A percentile compares a stretch with the other conserved stretches of the same genome.
These are phyloP conservation scores for Lepidium aucheri DNA, from an alignment of 345 rosid genomes.

Conservation along the genomic window DNA sequence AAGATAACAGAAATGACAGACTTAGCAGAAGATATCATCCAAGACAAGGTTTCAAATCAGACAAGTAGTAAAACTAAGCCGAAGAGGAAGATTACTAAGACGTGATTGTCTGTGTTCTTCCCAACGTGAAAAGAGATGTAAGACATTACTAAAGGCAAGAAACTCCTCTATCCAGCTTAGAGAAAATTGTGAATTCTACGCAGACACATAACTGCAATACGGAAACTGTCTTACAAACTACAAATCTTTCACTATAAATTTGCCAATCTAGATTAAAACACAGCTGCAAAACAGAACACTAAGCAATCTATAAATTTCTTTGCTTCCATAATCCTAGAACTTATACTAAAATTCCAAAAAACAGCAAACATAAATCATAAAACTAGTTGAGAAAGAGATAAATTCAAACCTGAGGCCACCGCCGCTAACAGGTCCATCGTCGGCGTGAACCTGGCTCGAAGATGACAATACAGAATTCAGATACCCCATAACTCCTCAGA, in stretches of 20 bases:
- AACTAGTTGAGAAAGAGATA: neutral
- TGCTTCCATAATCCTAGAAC: neutral
- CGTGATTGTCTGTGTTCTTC: neutral
- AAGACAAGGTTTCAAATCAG: neutral
- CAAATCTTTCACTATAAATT: neutral
- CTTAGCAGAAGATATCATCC: neutral
- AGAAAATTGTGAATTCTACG: neutral
- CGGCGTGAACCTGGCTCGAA: conserved; percentile 66
- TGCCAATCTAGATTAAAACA: neutral
- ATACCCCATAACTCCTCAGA: conserved; percentile 50
- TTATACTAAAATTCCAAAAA: neutral
- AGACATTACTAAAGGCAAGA: neutral
- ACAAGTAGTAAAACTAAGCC: neutral
- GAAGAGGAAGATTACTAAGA: neutral
- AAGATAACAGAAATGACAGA: neutral
- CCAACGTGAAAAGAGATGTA: neutral
- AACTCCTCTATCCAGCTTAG: neutral
- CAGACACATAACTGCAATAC: neutral
- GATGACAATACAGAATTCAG: conserved; percentile 68
- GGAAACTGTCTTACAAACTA: neutral
- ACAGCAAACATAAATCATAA: neutral
- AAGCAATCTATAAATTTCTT: neutral
- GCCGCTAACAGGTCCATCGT: conserved; percentile 78
- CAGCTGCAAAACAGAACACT: neutral
- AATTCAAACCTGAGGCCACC: conserved; percentile 76